These are phyloP conservation scores for Hanseniaspora nectarophila DNA, from an alignment of 805 yeast species.

Conservation along the genomic window DNA sequence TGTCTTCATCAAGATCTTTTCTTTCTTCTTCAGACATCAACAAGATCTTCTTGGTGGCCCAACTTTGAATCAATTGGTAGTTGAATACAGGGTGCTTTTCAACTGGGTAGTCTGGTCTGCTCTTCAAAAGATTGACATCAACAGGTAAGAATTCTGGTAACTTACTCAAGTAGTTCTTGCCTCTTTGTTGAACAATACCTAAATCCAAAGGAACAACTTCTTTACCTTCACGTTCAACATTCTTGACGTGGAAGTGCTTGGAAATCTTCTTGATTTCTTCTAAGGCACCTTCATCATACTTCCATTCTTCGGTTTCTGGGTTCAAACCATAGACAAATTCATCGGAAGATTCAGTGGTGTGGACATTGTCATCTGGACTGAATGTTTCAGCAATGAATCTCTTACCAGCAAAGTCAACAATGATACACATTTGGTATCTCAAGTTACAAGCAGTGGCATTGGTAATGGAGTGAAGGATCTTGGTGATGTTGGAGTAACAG, in stretches of 20 bases:
- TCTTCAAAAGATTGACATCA: conserved; percentile 65
- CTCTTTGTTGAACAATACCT: conserved; percentile 77
- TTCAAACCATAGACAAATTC: conserved; percentile 37
- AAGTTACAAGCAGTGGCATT: background rate
- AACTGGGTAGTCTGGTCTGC: conserved; percentile 34
- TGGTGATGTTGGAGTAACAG: conserved; percentile 10
- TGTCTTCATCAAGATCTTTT: conserved; percentile 24
- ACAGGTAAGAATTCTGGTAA: conserved; percentile 73
- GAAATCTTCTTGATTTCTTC: conserved; percentile 49
- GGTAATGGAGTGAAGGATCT: conserved; percentile 9
- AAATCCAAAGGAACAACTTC: conserved; percentile 43
- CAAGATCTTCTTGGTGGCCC: conserved; percentile 68
- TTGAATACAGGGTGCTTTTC: conserved; percentile 57
- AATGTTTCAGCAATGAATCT: conserved; percentile 88
- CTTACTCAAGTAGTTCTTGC: conserved; percentile 73
- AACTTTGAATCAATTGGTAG: conserved; percentile 78
- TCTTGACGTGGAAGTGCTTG: conserved; percentile 64
- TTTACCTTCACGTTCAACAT: conserved; percentile 40
- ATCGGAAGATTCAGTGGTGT: background rate
- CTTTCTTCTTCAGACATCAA: conserved; percentile 23
- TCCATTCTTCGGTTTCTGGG: conserved; percentile 52
- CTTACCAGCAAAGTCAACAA: conserved; percentile 82
- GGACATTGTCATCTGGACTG: conserved; percentile 55
- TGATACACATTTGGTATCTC: conserved; percentile 61
- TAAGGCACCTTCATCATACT: conserved; percentile 42